Conservation (phyloP, 1,284 basidiomycete species). For the Microbotryum lychnidis-dioicae region DNA sequence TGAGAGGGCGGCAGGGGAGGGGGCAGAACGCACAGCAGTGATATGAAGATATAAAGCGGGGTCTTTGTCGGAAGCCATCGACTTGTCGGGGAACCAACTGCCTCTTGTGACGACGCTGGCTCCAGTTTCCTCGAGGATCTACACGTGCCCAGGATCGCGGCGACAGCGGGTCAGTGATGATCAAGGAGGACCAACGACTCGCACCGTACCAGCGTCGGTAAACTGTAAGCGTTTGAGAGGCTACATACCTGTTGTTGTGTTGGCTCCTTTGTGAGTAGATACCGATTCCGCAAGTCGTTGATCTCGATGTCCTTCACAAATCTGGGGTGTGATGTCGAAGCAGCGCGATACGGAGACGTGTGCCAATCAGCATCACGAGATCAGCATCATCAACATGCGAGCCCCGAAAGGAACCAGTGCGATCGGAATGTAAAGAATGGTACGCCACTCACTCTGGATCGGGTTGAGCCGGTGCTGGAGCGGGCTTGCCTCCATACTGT, state of each 20-base stretch:
- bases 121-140: conserved; percentile 77
- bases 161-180: neutral
- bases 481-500: conserved; percentile 50
- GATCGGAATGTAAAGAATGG: neutral
- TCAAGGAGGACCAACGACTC: neutral
- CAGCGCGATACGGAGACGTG: no score
- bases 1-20: no score
- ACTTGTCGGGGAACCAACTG: conserved; percentile 84
- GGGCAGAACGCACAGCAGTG: conserved; percentile 49
- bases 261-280: conserved; percentile 85
- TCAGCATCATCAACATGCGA: no score
- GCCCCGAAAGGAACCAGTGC: no score
- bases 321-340: conserved; percentile 1
- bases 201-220: neutral
- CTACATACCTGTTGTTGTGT: conserved; percentile 77
- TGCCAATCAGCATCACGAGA: no score
- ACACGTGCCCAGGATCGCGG: neutral
- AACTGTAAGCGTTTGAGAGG: conserved; percentile 1
- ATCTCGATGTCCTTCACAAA: conserved; percentile 92
- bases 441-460: conserved; percentile 14
- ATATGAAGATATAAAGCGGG: conserved; percentile 93
- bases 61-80: conserved; percentile 80
- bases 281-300: conserved; percentile 92
- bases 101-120: conserved; percentile 85
- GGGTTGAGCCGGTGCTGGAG: conserved; percentile 10